Base-by-base conservation (phyloP, 2,329 filamentous ascomycete species). In the Colletotrichum sp. region DNA sequence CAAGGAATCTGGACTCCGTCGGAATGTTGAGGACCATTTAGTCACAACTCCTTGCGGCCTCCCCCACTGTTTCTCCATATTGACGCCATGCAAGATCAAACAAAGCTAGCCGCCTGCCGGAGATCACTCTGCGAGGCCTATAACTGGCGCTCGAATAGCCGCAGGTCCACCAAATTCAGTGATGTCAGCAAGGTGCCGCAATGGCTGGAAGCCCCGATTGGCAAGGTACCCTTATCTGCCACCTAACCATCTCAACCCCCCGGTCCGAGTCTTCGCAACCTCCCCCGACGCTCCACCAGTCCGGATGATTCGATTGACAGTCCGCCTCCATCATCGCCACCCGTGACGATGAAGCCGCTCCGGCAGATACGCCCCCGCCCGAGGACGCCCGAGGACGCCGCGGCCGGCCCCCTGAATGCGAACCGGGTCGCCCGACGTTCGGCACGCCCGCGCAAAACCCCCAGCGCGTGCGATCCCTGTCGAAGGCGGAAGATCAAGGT, bases 381-480 rank as follows among this genome's bases (percentile, higher is more conserved):
- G 24, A 58, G 3, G 24, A 0, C 55, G 21, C 24, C 13, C 10
- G 55, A 30, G 55, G 55, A 58, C 0, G 43, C 10, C 43, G 10
- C 55, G 6, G 9, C 26, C 8, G 26, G 9, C 21, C 55, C 15
- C 15, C 15, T 26, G 9, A 58, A 58, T 12, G 26, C 21, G 55
- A 58, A 6, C 15, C 26, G 55, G 15, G 21, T 62, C 26, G 18
- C 66, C 52, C 62, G 52, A 13, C 70, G 64, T 18, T 6, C 56
- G 21, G 4, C 36, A 21, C 67, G 66, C 9, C 66, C 55, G 26
- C 58, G 58, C 5, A 73, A 73, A 43, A 65, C 66, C 9, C 70
- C 38, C 34, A 66, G 60, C 21, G 71, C 71, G 16, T 74, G 71
- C 36, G 71, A 74, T 55, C 71, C 71, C 18, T 74, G 71, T 38